Evolutionary conservation across 164 flowering plant species (phyloP), one percentile per base, ranked within the genome.

Genomic region (Sextonia rubra): DNA sequence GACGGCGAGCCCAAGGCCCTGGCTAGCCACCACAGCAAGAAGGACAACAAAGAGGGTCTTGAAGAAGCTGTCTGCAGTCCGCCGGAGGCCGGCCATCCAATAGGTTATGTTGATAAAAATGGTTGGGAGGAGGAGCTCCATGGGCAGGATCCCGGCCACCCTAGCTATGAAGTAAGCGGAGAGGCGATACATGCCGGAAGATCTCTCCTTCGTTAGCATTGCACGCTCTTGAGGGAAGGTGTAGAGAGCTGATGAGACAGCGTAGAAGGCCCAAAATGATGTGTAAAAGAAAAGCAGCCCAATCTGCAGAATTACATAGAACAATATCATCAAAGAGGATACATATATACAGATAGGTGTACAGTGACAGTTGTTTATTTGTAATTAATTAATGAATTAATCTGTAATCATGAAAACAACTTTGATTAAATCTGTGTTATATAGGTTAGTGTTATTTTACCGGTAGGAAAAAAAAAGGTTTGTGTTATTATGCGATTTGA

Each of bases 41-140:
- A 91, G 83, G 22, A 89, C 73, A 2, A 73, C 80, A 30, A 80
- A 72, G 9, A 93, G 65, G 24, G 87, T 80, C 32, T 37, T 17
- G 5, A 93, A 69, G 83, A 85, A 89, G 68, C 73, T 66, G 0
- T 7, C 49, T 0, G 79, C 56, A 0, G 74, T 64, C n/a, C 81
- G 80, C 69, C 83, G 87, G 3, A 93, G 83, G 3, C 97, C 95
- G 1, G 84, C 89, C 97, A 89, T 90, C 88, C 87, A 91, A 48
- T 93, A 91, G 0, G 87, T 80, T 64, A 90, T 82, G 70, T 71
- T 76, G 23, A 85, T 52, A 48, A 84, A 91, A 4, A 81, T 17
- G 3, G 94, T 84, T 8, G 98, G 98, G 12, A 90, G 96, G 66
- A 85, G 78, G 2, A 93, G 91, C 75, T 88, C 93, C 92, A 93